phyloP scores from a whole-genome alignment of 2,329 filamentous ascomycete species.

The Eutypa lata region DNA sequence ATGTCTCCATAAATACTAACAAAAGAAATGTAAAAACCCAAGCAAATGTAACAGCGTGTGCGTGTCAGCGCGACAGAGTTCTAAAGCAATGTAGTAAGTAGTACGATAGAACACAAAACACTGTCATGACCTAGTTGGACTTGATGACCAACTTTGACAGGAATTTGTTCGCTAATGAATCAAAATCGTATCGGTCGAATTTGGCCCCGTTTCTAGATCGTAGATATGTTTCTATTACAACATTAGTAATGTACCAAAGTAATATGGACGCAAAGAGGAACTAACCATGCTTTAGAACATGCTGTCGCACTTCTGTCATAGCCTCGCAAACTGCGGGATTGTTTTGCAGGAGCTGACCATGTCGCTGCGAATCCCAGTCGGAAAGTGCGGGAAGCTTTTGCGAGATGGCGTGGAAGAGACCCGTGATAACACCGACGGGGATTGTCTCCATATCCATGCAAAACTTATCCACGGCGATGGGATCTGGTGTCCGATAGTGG shows the following conservation, averaged over 20 bases:
- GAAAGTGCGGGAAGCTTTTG: conserved; percentile 90
- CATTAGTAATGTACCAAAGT: conserved; percentile 35
- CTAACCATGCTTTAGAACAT: conserved; percentile 93
- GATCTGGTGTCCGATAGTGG: conserved; percentile 89
- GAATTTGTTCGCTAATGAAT: conserved; percentile 96
- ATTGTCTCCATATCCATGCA: conserved; percentile 95
- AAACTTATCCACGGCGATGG: conserved; percentile 85
- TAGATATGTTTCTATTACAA: conserved; percentile 74
- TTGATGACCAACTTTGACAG: conserved; percentile 94
- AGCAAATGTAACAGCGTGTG: conserved; percentile 14
- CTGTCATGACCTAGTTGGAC: conserved; percentile 61
- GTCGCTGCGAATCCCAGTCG: conserved; percentile 91
- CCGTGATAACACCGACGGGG: conserved; percentile 92
- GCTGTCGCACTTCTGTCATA: conserved; percentile 90
- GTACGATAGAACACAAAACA: conserved; percentile 9
- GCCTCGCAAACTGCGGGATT: conserved; percentile 91
- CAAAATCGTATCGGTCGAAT: conserved; percentile 90
- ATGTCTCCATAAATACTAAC: conserved; percentile 31
- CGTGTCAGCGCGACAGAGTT: conserved; percentile 11
- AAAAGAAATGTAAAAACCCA: conserved; percentile 25
- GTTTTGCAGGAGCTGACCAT: conserved; percentile 86
- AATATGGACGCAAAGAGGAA: conserved; percentile 11
- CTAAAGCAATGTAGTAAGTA: conserved; percentile 28
- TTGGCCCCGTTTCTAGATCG: conserved; percentile 73
- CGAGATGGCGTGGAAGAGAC: conserved; percentile 95